Evolutionary conservation across 148 eudicot genomes (phyloP).

Genomic region (Polygonum aviculare): DNA sequence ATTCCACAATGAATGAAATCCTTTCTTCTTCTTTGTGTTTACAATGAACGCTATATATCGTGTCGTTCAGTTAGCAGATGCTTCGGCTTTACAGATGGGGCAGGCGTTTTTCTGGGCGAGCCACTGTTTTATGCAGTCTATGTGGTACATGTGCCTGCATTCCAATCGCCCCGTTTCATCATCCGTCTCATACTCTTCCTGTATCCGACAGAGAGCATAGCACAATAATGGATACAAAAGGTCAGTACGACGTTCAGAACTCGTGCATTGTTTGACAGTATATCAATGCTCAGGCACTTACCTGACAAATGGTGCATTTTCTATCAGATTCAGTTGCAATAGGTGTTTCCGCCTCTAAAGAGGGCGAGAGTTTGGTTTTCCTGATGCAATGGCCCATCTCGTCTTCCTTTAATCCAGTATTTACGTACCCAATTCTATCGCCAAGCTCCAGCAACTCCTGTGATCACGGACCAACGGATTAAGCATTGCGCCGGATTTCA

Average conservation of each 20-base stretch:
- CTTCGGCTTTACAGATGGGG: slow-evolving; percentile 62
- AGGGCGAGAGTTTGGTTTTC: slow-evolving; percentile 37
- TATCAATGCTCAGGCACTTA: slow-evolving; percentile 4
- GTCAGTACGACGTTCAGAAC: neutral
- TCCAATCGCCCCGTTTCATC: slow-evolving; percentile 60
- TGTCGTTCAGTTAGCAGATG: slow-evolving; percentile 21
- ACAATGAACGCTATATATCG: neutral
- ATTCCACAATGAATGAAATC: neutral
- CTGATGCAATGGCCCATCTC: slow-evolving; percentile 60
- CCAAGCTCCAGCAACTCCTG: slow-evolving; percentile 89
- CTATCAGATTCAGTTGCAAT: slow-evolving; percentile 30
- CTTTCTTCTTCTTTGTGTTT: neutral
- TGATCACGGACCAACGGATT: slow-evolving; percentile 15
- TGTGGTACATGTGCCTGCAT: slow-evolving; percentile 61
- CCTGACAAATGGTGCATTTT: slow-evolving; percentile 89
- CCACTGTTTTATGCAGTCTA: slow-evolving; percentile 65
- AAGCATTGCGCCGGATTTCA: neutral
- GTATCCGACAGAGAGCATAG: slow-evolving; percentile 8
- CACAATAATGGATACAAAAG: neutral
- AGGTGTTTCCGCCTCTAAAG: slow-evolving; percentile 21
- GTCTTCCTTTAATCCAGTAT: slow-evolving; percentile 77
- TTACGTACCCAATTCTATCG: slow-evolving; percentile 80
- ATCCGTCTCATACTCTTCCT: slow-evolving; percentile 57
- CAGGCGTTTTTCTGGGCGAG: slow-evolving; percentile 50
- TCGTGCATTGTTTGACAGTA: too few relatives aligned